Conservation (phyloP, 2,329 filamentous ascomycete genomes). For the Microdochium paspali region DNA sequence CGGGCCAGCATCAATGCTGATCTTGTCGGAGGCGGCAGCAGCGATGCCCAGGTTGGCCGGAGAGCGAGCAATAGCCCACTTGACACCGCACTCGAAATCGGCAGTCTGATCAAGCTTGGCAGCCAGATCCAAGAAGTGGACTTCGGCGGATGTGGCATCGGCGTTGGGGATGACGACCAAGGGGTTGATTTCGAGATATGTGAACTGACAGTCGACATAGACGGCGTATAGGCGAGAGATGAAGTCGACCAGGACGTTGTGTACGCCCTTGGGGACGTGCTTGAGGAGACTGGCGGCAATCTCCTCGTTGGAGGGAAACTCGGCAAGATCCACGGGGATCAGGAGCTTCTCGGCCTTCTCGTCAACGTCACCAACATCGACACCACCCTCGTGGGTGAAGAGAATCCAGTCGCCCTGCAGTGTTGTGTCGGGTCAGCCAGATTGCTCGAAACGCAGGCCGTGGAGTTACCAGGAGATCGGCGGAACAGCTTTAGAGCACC, state of each 20-base stretch:
- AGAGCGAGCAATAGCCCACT: constrained; percentile 95
- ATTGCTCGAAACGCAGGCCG: neutral
- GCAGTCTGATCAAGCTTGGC: constrained; percentile 99
- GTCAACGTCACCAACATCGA: constrained; percentile 98
- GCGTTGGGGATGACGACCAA: constrained; percentile 95
- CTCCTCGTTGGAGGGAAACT: constrained; percentile 94
- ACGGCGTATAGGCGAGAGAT: constrained; percentile 97
- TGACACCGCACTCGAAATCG: constrained; percentile 97
- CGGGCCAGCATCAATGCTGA: constrained; percentile 91
- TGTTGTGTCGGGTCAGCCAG: constrained; percentile 9
- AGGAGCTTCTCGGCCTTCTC: constrained; percentile 98
- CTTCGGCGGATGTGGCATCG: constrained; percentile 82
- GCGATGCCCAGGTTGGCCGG: constrained; percentile 81
- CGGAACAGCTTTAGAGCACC: no score
- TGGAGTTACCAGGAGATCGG: no score
- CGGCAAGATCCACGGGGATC: constrained; percentile 86
- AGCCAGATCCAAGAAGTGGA: constrained; percentile 96
- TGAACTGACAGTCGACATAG: constrained; percentile 99
- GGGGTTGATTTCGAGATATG: constrained; percentile 99
- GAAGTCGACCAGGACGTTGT: constrained; percentile 99
- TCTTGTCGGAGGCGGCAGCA: constrained; percentile 56
- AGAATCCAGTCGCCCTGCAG: constrained; percentile 95
- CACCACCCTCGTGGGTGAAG: constrained; percentile 99
- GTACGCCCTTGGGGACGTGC: constrained; percentile 89
- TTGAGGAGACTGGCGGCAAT: constrained; percentile 78